Base-by-base conservation (phyloP, 345 rosid genomes). In the Tarenaya hassleriana region DNA sequence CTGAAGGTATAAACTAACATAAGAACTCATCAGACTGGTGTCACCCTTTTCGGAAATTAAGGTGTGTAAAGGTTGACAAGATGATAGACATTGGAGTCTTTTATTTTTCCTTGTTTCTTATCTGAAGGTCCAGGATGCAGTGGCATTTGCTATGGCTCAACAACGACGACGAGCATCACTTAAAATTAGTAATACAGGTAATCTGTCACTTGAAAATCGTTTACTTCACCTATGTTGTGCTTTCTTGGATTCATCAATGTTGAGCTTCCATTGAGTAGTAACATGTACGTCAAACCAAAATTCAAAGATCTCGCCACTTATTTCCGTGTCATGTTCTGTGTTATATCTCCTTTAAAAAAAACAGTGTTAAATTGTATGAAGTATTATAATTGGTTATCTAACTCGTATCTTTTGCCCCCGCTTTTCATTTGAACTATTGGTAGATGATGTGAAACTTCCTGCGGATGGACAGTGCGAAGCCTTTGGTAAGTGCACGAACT, bases 81-180 rank as follows among this genome's bases (percentile, higher is more conserved):
- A 41, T 7, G 16, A 16, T 29, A 17, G 19, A 39, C 10, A 35
- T 10, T 32, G 7, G 34, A 40, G 19, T 31, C 10, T 46, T 4
- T 8, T 41, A 17, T 48, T 48, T 8, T 24, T 58, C 12, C n/a
- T 1, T 39, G n/a, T 39, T 8, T 15, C 14, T 18, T 49, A 42
- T 55, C 52, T 67, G 47, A 61, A 67, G 71, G 42, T 67, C 49
- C 72, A 67, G 71, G 95, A 87, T 50, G 89, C 92, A 38, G 75
- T 87, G 46, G 80, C 90, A 56, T 75, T 68, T 59, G 79, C 83
- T 47, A 73, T 91, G 89, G 96, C 98, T 42, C 78, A 73, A 62
- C 50, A 66, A 20, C 76, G 97, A 46, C 79, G 77, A 18, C 35
- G 41, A 34, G 54, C 41, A 63, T 60, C 48, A 5, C 55, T 64